phyloP scores from a whole-genome alignment of 768 basidiomycete genomes.

The Trametes meyenii region DNA sequence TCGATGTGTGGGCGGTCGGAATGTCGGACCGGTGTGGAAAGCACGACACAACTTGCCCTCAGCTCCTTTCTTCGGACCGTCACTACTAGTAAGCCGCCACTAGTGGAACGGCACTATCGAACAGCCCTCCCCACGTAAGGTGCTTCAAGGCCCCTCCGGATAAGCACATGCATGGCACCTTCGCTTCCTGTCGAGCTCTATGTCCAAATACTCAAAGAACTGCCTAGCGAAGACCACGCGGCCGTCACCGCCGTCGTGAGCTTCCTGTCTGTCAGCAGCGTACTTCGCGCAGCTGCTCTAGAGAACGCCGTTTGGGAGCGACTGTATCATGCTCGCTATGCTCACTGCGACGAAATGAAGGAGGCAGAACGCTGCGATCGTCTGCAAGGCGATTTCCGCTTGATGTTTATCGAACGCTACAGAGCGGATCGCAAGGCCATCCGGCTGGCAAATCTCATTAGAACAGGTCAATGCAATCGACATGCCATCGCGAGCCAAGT shows the following conservation, averaged over 20 bases:
- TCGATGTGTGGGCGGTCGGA: no score
- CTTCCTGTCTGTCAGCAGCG: constrained; percentile 42
- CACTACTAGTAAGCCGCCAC: no score
- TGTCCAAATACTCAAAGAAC: constrained; percentile 39
- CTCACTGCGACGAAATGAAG: constrained; percentile 38
- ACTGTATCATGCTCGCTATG: constrained; percentile 55
- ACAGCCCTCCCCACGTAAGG: no score
- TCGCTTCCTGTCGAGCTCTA: constrained; percentile 40
- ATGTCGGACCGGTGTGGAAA: no score
- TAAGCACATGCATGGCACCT: background rate
- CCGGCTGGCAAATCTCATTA: constrained; percentile 5
- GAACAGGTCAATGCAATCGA: background rate
- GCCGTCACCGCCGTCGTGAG: constrained; percentile 40
- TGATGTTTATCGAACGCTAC: constrained; percentile 18
- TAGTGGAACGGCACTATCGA: no score
- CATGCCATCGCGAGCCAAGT: background rate
- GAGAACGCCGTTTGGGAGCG: constrained; percentile 50
- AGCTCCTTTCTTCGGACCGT: no score
- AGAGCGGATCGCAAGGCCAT: background rate
- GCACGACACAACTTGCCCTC: no score
- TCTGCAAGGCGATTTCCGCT: constrained; percentile 10
- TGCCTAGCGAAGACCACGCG: constrained; percentile 20
- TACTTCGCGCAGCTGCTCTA: constrained; percentile 49
- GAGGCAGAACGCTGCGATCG: constrained; percentile 41
- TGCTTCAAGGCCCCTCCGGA: background rate